Conservation (phyloP, 2,329 filamentous ascomycete species). For the Penicillium vulpinum region DNA sequence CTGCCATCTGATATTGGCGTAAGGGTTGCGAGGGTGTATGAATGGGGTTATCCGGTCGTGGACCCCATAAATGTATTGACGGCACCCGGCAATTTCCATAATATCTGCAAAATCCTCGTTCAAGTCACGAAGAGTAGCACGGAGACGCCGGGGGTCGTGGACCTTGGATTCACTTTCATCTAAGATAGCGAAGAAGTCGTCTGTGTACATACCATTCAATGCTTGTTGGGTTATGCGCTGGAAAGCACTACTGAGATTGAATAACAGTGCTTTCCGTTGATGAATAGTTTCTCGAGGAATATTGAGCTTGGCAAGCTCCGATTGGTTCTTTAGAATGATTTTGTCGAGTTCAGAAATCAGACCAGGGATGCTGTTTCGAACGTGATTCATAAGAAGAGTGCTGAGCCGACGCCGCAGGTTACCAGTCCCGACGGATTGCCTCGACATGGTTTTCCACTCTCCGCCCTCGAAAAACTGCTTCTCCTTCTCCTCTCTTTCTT, state of each 20-base stretch:
- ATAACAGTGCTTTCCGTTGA: slow-evolving; percentile 29
- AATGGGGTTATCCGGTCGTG: not conserved
- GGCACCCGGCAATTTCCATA: slow-evolving; percentile 21
- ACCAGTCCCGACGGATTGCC: not conserved
- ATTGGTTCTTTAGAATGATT: slow-evolving; percentile 28
- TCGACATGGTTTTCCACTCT: slow-evolving; percentile 20
- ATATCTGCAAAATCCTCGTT: slow-evolving; percentile 31
- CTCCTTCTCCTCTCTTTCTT: not conserved
- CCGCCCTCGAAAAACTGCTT: slow-evolving; percentile 24
- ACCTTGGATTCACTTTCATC: slow-evolving; percentile 11
- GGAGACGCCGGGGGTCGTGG: slow-evolving; percentile 27
- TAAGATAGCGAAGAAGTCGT: not conserved
- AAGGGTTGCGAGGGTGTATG: not conserved
- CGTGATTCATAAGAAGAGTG: not conserved
- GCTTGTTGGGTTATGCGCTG: not conserved
- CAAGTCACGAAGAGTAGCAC: slow-evolving; percentile 27
- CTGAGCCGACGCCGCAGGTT: not conserved
- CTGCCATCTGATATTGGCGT: not conserved
- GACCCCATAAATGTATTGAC: not conserved
- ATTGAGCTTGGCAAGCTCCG: slow-evolving; percentile 27
- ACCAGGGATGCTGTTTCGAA: not conserved
- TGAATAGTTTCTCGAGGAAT: slow-evolving; percentile 23
- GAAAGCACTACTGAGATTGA: slow-evolving; percentile 15
- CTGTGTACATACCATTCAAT: not conserved
- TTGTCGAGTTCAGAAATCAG: not conserved